Evolutionary conservation across 257 asterid genomes (phyloP).

Genomic region (Solanum ossicruentum): DNA sequence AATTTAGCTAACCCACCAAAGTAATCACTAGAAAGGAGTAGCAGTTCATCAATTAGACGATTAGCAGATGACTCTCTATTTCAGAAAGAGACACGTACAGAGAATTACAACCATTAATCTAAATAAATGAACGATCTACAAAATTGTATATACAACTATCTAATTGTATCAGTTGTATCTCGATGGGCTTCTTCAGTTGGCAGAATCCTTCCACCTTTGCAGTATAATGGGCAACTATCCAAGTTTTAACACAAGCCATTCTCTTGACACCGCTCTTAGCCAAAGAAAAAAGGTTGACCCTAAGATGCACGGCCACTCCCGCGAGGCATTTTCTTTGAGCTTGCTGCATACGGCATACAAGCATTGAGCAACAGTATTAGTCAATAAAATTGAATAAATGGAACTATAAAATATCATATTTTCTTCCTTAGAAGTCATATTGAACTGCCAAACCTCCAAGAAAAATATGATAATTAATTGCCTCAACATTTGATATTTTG

Average conservation of each 20-base stretch:
- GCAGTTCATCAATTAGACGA: background rate
- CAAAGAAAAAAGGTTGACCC: constrained; percentile 11
- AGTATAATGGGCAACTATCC: background rate
- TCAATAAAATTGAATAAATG: background rate
- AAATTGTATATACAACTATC: background rate
- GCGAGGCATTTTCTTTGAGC: constrained; percentile 86
- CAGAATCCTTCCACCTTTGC: background rate
- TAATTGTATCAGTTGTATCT: background rate
- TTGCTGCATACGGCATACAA: constrained; percentile 18
- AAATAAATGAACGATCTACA: background rate
- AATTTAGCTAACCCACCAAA: background rate
- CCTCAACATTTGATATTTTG: background rate
- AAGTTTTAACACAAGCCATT: background rate
- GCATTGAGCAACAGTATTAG: background rate
- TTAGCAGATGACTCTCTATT: too few species aligned
- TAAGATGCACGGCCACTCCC: constrained; percentile 65
- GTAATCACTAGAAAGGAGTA: background rate
- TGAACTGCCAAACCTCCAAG: background rate
- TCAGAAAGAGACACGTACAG: background rate
- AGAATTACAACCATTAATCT: background rate
- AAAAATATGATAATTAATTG: background rate
- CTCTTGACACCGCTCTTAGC: background rate
- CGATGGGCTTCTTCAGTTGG: background rate
- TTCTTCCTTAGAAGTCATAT: background rate
- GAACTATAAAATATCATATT: background rate